These are phyloP conservation scores for Yamadazyma taylorii DNA, from an alignment of 1,139 yeast species.

Conservation along the genomic window DNA sequence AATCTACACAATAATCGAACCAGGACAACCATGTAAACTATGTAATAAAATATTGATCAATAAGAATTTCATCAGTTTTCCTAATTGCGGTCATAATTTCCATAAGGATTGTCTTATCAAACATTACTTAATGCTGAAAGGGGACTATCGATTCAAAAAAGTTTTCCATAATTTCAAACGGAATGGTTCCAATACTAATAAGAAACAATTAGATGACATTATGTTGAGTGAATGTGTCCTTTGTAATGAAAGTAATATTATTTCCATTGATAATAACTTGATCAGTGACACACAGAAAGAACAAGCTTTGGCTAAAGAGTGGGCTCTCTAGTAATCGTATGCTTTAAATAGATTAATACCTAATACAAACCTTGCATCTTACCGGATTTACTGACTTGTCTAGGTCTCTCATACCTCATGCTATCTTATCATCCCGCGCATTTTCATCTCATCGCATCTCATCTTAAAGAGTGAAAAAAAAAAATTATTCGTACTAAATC, in stretches of 20 bases:
- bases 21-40: conserved; percentile 78
- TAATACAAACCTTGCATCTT: not conserved
- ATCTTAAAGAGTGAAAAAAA: conserved; percentile 7
- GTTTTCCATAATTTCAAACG: conserved; percentile 57
- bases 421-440: not conserved
- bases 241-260: conserved; percentile 77
- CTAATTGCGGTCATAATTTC: conserved; percentile 82
- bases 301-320: conserved; percentile 22
- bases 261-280: conserved; percentile 58
- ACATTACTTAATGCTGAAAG: conserved; percentile 54
- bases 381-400: not conserved
- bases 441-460: conserved; percentile 10
- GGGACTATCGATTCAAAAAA: conserved; percentile 68
- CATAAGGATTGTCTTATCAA: conserved; percentile 85
- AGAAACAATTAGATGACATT: conserved; percentile 56
- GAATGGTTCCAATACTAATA: conserved; percentile 29
- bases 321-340: conserved; percentile 20
- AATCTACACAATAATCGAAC: conserved; percentile 55
- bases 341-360: not conserved
- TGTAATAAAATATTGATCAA: conserved; percentile 70
- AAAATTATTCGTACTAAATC: conserved; percentile 1
- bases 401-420: not conserved
- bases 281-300: conserved; percentile 24
- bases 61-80: conserved; percentile 77
- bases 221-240: conserved; percentile 70